Evolutionary conservation across 202 grass and related monocot genomes (phyloP).

Genomic region (Zizania palustris): DNA sequence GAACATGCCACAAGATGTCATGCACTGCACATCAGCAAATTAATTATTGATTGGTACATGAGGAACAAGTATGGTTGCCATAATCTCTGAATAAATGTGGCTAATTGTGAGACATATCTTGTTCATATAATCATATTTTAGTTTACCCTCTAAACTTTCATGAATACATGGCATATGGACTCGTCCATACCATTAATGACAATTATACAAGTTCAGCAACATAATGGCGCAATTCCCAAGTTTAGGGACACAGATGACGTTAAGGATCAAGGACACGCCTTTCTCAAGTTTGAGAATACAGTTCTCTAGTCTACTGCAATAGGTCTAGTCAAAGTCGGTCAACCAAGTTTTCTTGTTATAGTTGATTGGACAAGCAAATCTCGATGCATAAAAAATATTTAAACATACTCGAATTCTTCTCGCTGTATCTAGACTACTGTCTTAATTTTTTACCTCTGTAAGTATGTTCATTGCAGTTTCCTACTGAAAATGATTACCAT

Average conservation of each 20-base stretch:
- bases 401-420: not conserved
- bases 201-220: not conserved
- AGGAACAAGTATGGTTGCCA: not conserved
- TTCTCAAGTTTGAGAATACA: not conserved
- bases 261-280: not conserved
- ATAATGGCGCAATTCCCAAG: not conserved
- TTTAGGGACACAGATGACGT: not conserved
- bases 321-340: not conserved
- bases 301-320: constrained; percentile 12
- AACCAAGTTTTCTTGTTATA: constrained; percentile 3
- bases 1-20: not conserved
- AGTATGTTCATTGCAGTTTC: constrained; percentile 13
- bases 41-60: constrained; percentile 14
- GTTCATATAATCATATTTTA: not conserved
- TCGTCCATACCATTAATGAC: not conserved
- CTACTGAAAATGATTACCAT: not conserved
- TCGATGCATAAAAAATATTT: constrained; percentile 1
- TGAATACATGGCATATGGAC: not conserved
- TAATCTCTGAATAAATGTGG: not conserved
- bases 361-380: not conserved
- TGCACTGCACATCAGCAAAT: not conserved
- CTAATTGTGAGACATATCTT: not conserved
- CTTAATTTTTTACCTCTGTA: not conserved
- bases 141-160: no score
- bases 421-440: not conserved